Evolutionary conservation across 345 rosid species (phyloP), one percentile per base, ranked within the genome.

Genomic region (Odontarrhena argentea): DNA sequence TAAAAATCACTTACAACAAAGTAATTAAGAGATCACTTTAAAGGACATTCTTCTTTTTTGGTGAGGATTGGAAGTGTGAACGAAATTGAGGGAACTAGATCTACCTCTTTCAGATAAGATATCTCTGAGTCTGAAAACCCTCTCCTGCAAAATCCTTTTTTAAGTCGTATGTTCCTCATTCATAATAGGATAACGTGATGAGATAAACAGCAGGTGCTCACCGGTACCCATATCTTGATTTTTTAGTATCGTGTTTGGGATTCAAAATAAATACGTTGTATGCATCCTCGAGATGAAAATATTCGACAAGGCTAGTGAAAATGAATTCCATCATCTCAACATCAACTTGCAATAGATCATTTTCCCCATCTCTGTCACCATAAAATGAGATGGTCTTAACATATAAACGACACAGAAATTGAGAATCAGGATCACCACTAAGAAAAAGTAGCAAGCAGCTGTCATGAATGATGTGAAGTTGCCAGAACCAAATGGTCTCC

Each of bases 111-210:
- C 41, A 93, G 79, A 66, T 86, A 82, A 76, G 78, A 71, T 78
- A 93, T 80, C 83, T 93, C 97, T 14, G 91, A 84, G 52, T 83
- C 90, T 3, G 97, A 90, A 68, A 93, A 85, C 48, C 98, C 96
- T 80, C 96, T 85, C 94, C 97, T 90, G 86, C 80, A 80, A 77
- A 79, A 60, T 43, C 46, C 41, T 40, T 74, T 24, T 13, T 18
- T 67, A 55, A 74, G 74, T 74, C 69, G 69, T n/a, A 55, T 61
- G 11, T 61, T 68, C 26, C 9, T 35, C 35, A 12, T n/a, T 36
- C 22, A 5, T 22, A 34, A 37, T 46, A 62, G 9, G 32, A 30
- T 22, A 48, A 74, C 7, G 41, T 40, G 50, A 68, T 37, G 51
- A 30, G n/a, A 50, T 49, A 56, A 57, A 49, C 30, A 37, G 34